These are phyloP conservation scores for Aspergillus sp. DNA, from an alignment of 2,329 filamentous ascomycete genomes.

Conservation along the genomic window DNA sequence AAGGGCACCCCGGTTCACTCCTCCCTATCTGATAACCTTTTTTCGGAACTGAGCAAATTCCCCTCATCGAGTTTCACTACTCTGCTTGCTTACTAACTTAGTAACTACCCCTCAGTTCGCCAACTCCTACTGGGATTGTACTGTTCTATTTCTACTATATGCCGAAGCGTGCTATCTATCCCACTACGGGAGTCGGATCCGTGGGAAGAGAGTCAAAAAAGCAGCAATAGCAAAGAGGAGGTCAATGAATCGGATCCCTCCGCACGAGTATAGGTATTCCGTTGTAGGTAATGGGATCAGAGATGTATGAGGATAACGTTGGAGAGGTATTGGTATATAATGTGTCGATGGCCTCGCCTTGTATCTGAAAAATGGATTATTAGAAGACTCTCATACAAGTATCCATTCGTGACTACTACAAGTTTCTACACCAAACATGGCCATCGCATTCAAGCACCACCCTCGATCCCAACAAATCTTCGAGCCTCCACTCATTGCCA, in stretches of 20 bases:
- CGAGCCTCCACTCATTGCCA: slow-evolving; percentile 66
- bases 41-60: not conserved
- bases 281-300: not conserved
- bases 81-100: not conserved
- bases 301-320: not conserved
- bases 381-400: not conserved
- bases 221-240: not conserved
- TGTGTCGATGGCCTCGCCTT: too few species aligned
- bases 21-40: not conserved
- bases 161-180: not conserved
- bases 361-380: too few species aligned
- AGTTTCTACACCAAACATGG: slow-evolving; percentile 26
- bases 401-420: not conserved
- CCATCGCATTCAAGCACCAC: slow-evolving; percentile 54
- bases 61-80: not conserved
- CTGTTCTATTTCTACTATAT: too few species aligned
- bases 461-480: slow-evolving; percentile 60
- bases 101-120: slow-evolving; percentile 14
- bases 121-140: not conserved
- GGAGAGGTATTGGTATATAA: not conserved
- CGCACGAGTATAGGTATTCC: not conserved
- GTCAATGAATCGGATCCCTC: not conserved
- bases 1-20: too few species aligned
- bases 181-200: slow-evolving; percentile 23
- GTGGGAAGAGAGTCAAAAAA: not conserved